Conservation (phyloP, 179 eudicot species). For the Monotropa hypopitys region DNA sequence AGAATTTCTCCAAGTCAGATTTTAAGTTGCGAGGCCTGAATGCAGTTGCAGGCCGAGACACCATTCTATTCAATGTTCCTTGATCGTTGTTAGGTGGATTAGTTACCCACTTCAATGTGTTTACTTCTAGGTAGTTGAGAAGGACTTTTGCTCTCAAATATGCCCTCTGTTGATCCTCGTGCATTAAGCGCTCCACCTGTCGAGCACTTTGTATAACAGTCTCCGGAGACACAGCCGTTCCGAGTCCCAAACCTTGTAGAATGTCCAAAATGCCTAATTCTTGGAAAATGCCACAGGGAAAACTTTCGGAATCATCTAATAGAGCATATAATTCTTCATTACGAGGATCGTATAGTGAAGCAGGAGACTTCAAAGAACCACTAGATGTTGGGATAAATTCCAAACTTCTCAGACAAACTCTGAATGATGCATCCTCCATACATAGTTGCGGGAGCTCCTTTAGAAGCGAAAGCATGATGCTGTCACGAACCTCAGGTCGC, state of each 20-base stretch:
- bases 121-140: conserved; percentile 87
- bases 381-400: conserved; percentile 70
- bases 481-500: conserved; percentile 64
- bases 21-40: conserved; percentile 52
- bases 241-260: conserved; percentile 79
- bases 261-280: conserved; percentile 63
- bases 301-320: conserved; percentile 78
- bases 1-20: conserved; percentile 86
- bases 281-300: conserved; percentile 58
- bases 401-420: conserved; percentile 53
- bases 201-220: conserved; percentile 82
- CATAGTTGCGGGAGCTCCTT: conserved; percentile 85
- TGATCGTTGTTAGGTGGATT: conserved; percentile 37
- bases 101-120: conserved; percentile 79
- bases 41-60: conserved; percentile 69
- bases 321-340: conserved; percentile 82
- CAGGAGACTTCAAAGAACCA: conserved; percentile 58
- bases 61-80: conserved; percentile 59
- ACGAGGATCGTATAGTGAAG: conserved; percentile 79
- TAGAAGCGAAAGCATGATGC: conserved; percentile 67
- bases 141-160: conserved; percentile 69
- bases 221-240: conserved; percentile 67
- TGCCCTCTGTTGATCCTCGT: conserved; percentile 60
- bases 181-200: conserved; percentile 53
- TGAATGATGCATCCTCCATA: conserved; percentile 67